Base-by-base conservation (phyloP, 2,329 filamentous ascomycete species). In the Metarhizium humberi region DNA sequence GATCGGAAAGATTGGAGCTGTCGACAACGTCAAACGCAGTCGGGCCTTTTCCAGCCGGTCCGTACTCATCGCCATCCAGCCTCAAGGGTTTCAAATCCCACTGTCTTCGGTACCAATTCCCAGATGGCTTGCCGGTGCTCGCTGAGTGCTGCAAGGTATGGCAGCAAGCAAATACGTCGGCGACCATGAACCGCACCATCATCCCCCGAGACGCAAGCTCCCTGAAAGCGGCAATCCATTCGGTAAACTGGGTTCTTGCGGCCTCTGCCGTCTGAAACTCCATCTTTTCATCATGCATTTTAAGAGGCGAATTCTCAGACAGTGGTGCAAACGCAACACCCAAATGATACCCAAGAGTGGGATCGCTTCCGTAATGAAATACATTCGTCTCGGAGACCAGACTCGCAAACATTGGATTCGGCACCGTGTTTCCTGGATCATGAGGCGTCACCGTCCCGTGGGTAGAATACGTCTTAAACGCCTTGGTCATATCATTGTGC, bases 21-120 rank as follows among this genome's bases (percentile, higher is more conserved):
- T 86, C 80, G 54, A 86, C 78, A 4, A 78, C 69, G 61, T 84
- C 75, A 60, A 85, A 86, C 3, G 54, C 48, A 4, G 59, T 65
- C 0, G 78, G 75, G 0, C 70, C 75, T 14, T 54, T 51, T 2
- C 63, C 62, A 6, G 52, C 53, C 3, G 59, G 58, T 2, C 65
- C 63, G 58, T 82, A 82, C 3, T 71, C 69, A 1, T 34, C 32
- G 32, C 10, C 56, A 50, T 80, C 73, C 4, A 84, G 67, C 2
- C 64, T 56, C 3, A 82, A 62, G 1, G 66, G 61, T 8, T 69
- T 66, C 16, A 66, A 63, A 42, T 75, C 69, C 56, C 71, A 71
- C 16, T 70, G 69, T 25, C 69, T 69, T 51, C 73, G 70, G 60
- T 75, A 80, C 59, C 72, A 70, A 36, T 73, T 70, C 3, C 73